Evolutionary conservation across 352 stramenopile species (phyloP).

Genomic region (Blastocystis sp.): DNA sequence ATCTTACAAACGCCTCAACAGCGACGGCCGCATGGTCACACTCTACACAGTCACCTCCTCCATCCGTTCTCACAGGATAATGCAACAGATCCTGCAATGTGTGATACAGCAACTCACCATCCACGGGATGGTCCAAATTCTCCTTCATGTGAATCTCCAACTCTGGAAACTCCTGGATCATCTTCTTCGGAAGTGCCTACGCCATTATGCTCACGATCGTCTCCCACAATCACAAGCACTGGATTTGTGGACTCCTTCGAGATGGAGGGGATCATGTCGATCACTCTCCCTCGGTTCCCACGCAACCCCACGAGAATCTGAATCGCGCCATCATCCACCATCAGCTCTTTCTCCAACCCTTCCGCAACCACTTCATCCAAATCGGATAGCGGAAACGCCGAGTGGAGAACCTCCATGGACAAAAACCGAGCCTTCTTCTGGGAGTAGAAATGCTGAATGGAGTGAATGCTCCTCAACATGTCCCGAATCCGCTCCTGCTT

Average conservation of each 20-base stretch:
- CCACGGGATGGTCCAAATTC: slow-evolving; percentile 1
- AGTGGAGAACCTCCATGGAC: too few species aligned
- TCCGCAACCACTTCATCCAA: neutral
- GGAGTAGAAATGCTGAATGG: too few species aligned
- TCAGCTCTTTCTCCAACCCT: neutral
- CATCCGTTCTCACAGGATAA: neutral
- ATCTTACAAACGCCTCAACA: slow-evolving; percentile 15
- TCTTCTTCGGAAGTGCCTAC: slow-evolving; percentile 3
- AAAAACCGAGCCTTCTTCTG: too few species aligned
- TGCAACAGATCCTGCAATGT: slow-evolving; percentile 20
- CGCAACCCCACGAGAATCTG: neutral
- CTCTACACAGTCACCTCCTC: neutral
- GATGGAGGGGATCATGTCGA: neutral
- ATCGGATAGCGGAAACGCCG: too few species aligned
- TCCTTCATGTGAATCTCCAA: slow-evolving; percentile 12
- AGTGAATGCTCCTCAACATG: too few species aligned
- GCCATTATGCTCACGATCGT: neutral
- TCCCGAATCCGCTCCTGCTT: too few species aligned
- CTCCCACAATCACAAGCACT: slow-evolving; percentile 28
- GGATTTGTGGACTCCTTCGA: slow-evolving; percentile 35
- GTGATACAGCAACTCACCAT: slow-evolving; percentile 19
- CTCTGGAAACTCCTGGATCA: neutral
- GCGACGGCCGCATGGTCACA: neutral
- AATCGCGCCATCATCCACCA: slow-evolving; percentile 31
- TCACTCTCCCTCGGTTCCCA: slow-evolving; percentile 3